Percentiles rank a stretch among this genome's conserved stretches.
These are phyloP conservation scores for Serendipita sp. DNA, from an alignment of 768 basidiomycete genomes.

Conservation along the genomic window DNA sequence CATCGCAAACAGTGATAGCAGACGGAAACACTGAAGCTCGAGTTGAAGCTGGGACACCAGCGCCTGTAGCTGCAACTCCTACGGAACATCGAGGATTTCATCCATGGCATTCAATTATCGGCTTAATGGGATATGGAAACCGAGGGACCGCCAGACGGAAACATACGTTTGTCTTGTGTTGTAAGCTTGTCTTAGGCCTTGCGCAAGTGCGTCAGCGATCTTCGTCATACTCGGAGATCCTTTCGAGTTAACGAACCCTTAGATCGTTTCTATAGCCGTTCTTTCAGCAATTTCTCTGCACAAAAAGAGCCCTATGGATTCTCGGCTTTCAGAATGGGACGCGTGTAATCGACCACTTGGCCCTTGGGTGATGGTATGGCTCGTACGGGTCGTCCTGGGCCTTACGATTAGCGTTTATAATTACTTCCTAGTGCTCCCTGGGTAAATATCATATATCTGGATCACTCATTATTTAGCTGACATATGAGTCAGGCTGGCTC, in stretches of 20 bases:
- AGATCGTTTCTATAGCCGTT: conserved; percentile 38
- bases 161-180: background rate
- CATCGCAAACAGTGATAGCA: background rate
- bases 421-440: conserved; percentile 8
- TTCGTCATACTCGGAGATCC: background rate
- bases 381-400: conserved; percentile 35
- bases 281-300: conserved; percentile 34
- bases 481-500: background rate
- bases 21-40: background rate
- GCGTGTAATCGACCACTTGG: conserved; percentile 53
- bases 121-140: background rate
- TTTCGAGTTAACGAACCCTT: conserved; percentile 10
- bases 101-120: background rate
- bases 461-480: background rate
- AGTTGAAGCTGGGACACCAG: background rate
- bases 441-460: background rate
- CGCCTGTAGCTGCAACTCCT: background rate
- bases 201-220: conserved; percentile 30
- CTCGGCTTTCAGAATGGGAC: conserved; percentile 35
- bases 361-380: conserved; percentile 51
- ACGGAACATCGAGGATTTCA: background rate
- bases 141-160: background rate
- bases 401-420: conserved; percentile 13
- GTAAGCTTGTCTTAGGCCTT: conserved; percentile 31
- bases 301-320: conserved; percentile 29